phyloP scores from a whole-genome alignment of 345 rosid species.

The Dimocarpus longan region DNA sequence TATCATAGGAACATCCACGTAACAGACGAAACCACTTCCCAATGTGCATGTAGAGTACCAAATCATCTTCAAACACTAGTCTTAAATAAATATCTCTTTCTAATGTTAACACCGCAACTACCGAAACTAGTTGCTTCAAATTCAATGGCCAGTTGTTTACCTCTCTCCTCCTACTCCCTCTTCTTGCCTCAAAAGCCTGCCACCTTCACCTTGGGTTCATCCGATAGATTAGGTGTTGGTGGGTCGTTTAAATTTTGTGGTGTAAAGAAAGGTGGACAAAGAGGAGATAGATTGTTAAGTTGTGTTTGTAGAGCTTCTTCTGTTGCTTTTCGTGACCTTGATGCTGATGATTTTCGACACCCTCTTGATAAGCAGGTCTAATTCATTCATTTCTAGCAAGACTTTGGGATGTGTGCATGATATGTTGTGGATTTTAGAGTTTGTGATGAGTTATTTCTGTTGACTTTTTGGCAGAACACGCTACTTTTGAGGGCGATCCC shows the following conservation, averaged over 20 bases:
- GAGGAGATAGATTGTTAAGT: slow-evolving; percentile 34
- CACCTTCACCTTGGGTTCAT: slow-evolving; percentile 31
- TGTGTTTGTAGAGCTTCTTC: slow-evolving; percentile 61
- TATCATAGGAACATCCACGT: slow-evolving; percentile 1
- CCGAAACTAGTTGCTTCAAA: background rate
- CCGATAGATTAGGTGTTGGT: slow-evolving; percentile 14
- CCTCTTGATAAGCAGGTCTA: slow-evolving; percentile 90
- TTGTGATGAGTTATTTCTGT: background rate
- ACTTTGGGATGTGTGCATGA: no score
- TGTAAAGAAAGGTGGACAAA: slow-evolving; percentile 28
- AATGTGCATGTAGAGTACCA: no score
- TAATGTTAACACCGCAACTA: no score
- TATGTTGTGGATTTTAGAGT: background rate
- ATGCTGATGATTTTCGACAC: slow-evolving; percentile 95
- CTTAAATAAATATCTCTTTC: no score
- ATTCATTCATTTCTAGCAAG: background rate
- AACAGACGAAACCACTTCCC: no score
- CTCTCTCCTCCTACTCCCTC: slow-evolving; percentile 40
- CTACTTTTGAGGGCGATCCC: slow-evolving; percentile 86
- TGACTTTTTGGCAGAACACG: slow-evolving; percentile 61
- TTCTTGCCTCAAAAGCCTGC: slow-evolving; percentile 32
- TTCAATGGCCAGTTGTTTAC: slow-evolving; percentile 44
- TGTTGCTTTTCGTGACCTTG: slow-evolving; percentile 77
- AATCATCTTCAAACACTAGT: no score
- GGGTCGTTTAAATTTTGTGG: slow-evolving; percentile 33